Conservation (phyloP, 2,329 filamentous ascomycete genomes). For the Aspergillus japonicus region DNA sequence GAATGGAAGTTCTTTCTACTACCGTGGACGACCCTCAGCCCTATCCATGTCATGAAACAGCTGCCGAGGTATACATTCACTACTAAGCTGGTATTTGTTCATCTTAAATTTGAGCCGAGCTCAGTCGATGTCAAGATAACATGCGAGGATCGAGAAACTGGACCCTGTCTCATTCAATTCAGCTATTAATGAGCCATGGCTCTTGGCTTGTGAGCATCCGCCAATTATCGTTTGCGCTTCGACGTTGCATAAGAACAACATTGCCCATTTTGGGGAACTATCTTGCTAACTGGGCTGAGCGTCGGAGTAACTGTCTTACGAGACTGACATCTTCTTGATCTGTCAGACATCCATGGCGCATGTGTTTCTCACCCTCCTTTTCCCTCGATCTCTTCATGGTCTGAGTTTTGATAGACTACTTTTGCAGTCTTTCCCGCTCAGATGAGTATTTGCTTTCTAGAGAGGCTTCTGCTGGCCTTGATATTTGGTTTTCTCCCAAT, state of each 20-base stretch:
- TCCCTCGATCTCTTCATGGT: neutral
- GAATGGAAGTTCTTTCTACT: too few species aligned
- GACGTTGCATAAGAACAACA: neutral
- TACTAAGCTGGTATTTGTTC: too few species aligned
- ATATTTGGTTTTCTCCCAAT: too few species aligned
- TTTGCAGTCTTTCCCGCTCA: too few species aligned
- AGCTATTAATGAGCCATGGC: neutral
- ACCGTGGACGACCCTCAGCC: too few species aligned
- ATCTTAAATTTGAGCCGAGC: too few species aligned
- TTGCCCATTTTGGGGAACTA: neutral
- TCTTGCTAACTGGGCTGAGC: neutral
- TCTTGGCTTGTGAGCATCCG: neutral
- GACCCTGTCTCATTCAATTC: neutral
- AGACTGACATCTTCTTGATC: neutral
- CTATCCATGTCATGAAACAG: too few species aligned
- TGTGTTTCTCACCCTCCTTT: neutral
- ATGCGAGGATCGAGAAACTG: neutral
- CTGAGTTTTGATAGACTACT: too few species aligned
- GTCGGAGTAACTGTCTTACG: neutral
- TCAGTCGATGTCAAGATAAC: too few species aligned
- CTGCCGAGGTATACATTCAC: too few species aligned
- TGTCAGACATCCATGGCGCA: neutral
- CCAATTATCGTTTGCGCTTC: neutral
- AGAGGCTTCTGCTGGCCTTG: too few species aligned
- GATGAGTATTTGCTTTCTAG: too few species aligned